These are phyloP conservation scores for Mimosa bimucronata DNA, from an alignment of 306 rosid genomes.

Conservation along the genomic window DNA sequence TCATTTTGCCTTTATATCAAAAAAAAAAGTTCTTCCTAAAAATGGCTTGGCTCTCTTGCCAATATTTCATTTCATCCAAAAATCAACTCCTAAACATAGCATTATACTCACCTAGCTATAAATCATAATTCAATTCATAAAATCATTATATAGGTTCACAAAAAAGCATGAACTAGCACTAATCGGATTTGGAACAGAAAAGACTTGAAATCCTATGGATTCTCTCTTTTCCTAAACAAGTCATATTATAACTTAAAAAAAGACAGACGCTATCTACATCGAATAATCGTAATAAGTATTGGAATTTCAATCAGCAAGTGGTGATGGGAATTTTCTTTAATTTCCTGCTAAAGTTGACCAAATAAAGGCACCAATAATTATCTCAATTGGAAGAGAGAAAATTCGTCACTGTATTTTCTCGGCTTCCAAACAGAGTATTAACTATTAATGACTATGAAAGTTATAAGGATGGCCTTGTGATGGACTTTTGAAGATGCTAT, in stretches of 20 bases:
- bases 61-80: background rate
- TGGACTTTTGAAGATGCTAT: constrained; percentile 32
- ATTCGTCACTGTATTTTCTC: constrained; percentile 16
- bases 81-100: background rate
- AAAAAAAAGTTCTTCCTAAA: background rate
- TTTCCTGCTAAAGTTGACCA: constrained; percentile 24
- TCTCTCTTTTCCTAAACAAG: constrained; percentile 1
- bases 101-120: background rate
- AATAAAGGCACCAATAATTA: background rate
- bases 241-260: background rate
- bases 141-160: background rate
- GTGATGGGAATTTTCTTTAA: constrained; percentile 35
- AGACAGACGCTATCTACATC: background rate
- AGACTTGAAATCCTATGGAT: constrained; percentile 25
- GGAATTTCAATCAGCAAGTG: constrained; percentile 21
- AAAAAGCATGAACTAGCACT: background rate
- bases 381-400: background rate
- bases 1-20: too few relatives aligned
- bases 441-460: constrained; percentile 15
- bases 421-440: background rate
- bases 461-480: constrained; percentile 38
- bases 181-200: constrained; percentile 13
- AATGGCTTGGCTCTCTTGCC: background rate
- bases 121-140: background rate
- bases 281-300: constrained; percentile 21